Evolutionary conservation across 2,329 filamentous ascomycete genomes (phyloP).

Genomic region (Pseudogymnoascus sp.): DNA sequence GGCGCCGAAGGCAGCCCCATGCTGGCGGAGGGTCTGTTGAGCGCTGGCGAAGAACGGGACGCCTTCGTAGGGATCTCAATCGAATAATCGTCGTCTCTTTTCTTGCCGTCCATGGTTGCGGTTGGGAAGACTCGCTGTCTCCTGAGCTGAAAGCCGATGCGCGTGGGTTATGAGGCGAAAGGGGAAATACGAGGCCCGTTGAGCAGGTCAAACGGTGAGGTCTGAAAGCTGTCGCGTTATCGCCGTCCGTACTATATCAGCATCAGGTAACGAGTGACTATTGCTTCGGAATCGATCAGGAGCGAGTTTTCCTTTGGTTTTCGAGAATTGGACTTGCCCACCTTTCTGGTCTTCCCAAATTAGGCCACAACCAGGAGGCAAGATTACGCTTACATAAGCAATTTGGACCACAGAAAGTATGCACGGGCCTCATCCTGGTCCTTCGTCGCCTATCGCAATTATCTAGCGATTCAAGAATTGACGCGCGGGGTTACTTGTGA

Average conservation of each 20-base stretch:
- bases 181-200: constrained; percentile 1
- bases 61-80: constrained; percentile 56
- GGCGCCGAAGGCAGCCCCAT: constrained; percentile 23
- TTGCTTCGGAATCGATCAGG: not conserved
- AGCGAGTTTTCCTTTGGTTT: constrained; percentile 3
- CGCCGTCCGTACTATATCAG: not conserved
- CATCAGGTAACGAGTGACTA: not conserved
- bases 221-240: constrained; percentile 2
- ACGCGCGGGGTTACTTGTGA: not conserved
- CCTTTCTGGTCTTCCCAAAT: constrained; percentile 6
- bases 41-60: constrained; percentile 38
- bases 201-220: constrained; percentile 3
- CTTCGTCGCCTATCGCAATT: constrained; percentile 4
- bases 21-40: constrained; percentile 33
- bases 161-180: not conserved
- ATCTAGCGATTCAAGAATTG: constrained; percentile 3
- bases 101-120: constrained; percentile 71
- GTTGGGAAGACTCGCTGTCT: not conserved
- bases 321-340: constrained; percentile 2
- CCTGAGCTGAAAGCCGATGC: not conserved
- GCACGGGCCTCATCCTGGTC: not conserved
- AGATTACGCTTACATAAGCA: constrained; percentile 5
- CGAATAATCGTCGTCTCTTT: constrained; percentile 71
- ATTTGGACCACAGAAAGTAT: not conserved
- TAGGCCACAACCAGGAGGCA: constrained; percentile 5